Percentiles rank a stretch among this genome's conserved stretches.
Evolutionary conservation across 2,329 filamentous ascomycete genomes (phyloP).

Genomic region (Calonectria pseudoturangicola): DNA sequence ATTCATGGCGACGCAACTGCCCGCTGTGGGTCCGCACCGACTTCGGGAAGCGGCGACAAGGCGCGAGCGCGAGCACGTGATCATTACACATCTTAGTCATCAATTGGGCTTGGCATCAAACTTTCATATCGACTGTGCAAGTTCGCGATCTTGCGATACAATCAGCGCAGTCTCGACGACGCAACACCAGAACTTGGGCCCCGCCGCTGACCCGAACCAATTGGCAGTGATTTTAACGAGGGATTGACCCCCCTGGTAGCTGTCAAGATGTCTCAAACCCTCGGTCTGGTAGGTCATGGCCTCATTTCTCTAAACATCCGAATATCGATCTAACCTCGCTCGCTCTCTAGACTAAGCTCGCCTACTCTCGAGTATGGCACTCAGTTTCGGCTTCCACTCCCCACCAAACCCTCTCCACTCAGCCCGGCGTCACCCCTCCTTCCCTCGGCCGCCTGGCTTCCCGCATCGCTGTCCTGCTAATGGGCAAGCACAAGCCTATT

Average conservation of each 20-base stretch:
- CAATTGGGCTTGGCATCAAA: conserved; percentile 54
- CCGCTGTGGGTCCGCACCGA: conserved; percentile 48
- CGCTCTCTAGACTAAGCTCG: conserved; percentile 85
- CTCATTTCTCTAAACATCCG: conserved; percentile 29
- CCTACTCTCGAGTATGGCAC: conserved; percentile 98
- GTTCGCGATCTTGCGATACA: conserved; percentile 48
- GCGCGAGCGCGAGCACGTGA: conserved; percentile 47
- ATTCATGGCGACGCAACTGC: conserved; percentile 41
- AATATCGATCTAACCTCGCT: conserved; percentile 42
- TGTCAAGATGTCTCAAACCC: conserved; percentile 83
- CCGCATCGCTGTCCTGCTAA: conserved; percentile 89
- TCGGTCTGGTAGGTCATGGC: conserved; percentile 78
- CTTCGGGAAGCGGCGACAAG: conserved; percentile 44
- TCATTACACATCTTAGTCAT: conserved; percentile 48
- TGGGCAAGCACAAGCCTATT: conserved; percentile 99
- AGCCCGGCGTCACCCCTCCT: conserved; percentile 77
- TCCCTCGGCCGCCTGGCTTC: conserved; percentile 93
- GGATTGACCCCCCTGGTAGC: conserved; percentile 44
- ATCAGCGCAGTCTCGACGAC: conserved; percentile 46
- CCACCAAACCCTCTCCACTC: conserved; percentile 77
- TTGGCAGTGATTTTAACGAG: conserved; percentile 41
- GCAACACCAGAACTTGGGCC: conserved; percentile 37
- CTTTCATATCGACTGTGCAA: conserved; percentile 49
- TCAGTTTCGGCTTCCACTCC: conserved; percentile 82
- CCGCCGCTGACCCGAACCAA: conserved; percentile 39